A percentile compares a stretch with the other conserved stretches of the same genome.
These are phyloP conservation scores for Cardamine chenopodiifolia DNA, from an alignment of 345 rosid species.

Conservation along the genomic window DNA sequence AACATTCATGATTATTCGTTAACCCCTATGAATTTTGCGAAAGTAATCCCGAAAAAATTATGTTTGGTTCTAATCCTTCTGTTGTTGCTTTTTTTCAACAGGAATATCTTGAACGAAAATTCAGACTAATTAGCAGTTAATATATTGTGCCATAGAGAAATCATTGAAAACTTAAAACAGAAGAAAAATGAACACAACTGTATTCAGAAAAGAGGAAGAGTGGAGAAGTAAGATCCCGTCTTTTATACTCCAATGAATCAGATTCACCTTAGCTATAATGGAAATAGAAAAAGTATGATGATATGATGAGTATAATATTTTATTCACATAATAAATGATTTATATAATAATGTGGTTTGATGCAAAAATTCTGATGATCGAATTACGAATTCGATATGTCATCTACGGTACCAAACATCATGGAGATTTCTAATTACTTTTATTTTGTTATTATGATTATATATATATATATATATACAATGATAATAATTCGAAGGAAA, in stretches of 20 bases:
- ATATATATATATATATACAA: background rate
- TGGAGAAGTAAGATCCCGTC: constrained; percentile 21
- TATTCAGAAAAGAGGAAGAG: background rate
- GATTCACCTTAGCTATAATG: constrained; percentile 33
- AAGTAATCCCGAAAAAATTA: background rate
- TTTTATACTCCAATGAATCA: constrained; percentile 14
- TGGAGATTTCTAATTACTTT: background rate
- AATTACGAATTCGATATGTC: background rate
- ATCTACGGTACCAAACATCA: constrained; percentile 12
- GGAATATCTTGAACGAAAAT: background rate
- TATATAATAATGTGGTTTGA: background rate
- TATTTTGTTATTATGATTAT: background rate
- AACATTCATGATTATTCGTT: background rate
- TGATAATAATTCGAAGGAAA: constrained; percentile 7
- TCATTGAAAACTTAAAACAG: background rate
- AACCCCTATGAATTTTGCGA: background rate
- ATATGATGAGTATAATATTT: background rate
- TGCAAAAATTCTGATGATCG: background rate
- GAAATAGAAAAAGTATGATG: background rate
- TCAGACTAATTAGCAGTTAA: background rate
- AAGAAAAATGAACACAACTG: background rate
- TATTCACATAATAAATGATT: background rate
- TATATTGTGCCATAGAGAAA: background rate
- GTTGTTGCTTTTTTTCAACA: background rate
- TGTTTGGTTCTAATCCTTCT: background rate